Percentiles rank a stretch among this genome's conserved stretches.
phyloP scores from a whole-genome alignment of 495 filamentous ascomycete genomes.

The Aspergillus heteromorphus region DNA sequence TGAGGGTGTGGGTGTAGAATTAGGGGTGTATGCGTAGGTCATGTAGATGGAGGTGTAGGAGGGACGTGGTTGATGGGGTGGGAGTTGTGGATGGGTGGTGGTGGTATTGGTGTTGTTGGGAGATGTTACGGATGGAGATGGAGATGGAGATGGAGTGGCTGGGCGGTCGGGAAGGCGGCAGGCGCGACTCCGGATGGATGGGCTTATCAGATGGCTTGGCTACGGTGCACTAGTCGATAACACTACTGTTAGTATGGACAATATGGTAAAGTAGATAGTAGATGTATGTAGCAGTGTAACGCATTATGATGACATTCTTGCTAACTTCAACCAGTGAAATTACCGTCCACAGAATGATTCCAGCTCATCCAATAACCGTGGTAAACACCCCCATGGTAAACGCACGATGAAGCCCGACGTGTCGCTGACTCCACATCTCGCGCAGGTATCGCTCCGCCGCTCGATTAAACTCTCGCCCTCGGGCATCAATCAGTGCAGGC shows the following conservation, averaged over 20 bases:
- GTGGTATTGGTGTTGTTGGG: not conserved
- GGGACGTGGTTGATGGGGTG: not conserved
- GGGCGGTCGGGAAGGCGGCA: slow-evolving; percentile 16
- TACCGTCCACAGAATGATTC: not conserved
- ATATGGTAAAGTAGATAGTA: not conserved
- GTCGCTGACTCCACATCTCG: slow-evolving; percentile 25
- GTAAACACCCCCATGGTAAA: slow-evolving; percentile 18
- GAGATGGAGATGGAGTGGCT: not conserved
- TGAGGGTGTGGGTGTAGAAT: slow-evolving; percentile 1
- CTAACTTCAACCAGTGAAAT: not conserved
- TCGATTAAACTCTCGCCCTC: slow-evolving; percentile 20
- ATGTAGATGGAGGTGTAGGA: not conserved
- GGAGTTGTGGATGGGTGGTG: not conserved
- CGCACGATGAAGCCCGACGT: slow-evolving; percentile 18
- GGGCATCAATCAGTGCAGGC: slow-evolving; percentile 23
- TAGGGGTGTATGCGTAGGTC: not conserved
- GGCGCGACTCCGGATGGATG: not conserved
- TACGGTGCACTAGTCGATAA: not conserved
- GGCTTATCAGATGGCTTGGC: not conserved
- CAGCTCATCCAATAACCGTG: slow-evolving; percentile 10
- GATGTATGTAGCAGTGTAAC: not conserved
- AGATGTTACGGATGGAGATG: slow-evolving; percentile 1
- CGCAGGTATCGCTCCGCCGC: slow-evolving; percentile 22
- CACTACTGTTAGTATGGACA: too few species aligned
- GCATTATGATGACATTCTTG: not conserved